Conservation (phyloP, 768 basidiomycete genomes). For the Tephrocybe sp. region DNA sequence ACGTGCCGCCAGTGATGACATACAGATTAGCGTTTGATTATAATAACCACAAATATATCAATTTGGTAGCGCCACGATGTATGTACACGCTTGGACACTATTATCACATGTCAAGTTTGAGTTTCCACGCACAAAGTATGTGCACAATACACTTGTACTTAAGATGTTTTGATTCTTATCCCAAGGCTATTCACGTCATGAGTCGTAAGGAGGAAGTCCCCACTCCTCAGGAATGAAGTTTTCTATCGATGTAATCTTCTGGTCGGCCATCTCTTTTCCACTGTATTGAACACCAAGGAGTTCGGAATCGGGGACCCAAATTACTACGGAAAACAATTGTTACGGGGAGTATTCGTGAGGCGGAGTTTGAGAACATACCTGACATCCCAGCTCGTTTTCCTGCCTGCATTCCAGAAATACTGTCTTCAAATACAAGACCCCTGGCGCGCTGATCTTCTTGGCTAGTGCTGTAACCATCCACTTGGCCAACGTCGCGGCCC, state of each 20-base stretch:
- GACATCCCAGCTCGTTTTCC: conserved; percentile 86
- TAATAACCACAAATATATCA: conserved; percentile 2
- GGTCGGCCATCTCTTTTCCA: conserved; percentile 53
- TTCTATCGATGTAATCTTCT: conserved; percentile 59
- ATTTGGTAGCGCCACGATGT: no score
- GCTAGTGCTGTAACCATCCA: conserved; percentile 36
- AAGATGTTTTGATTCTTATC: no score
- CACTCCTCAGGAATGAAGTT: conserved; percentile 78
- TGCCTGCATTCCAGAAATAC: conserved; percentile 72
- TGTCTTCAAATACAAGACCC: conserved; percentile 84
- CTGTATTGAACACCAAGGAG: conserved; percentile 52
- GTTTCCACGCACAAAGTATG: no score
- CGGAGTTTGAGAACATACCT: conserved; percentile 43
- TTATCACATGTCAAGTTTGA: no score
- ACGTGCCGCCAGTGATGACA: no score
- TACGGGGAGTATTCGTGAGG: no score
- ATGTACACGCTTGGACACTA: no score
- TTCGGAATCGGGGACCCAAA: conserved; percentile 83
- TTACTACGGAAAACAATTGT: conserved; percentile 44
- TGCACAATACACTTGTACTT: no score
- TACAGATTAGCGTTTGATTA: neutral
- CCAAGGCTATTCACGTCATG: neutral
- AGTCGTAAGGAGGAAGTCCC: conserved; percentile 72
- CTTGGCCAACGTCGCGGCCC: conserved; percentile 54
- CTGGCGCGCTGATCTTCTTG: conserved; percentile 45